Base-by-base conservation (phyloP, 495 filamentous ascomycete genomes). In the Neurospora sp. region DNA sequence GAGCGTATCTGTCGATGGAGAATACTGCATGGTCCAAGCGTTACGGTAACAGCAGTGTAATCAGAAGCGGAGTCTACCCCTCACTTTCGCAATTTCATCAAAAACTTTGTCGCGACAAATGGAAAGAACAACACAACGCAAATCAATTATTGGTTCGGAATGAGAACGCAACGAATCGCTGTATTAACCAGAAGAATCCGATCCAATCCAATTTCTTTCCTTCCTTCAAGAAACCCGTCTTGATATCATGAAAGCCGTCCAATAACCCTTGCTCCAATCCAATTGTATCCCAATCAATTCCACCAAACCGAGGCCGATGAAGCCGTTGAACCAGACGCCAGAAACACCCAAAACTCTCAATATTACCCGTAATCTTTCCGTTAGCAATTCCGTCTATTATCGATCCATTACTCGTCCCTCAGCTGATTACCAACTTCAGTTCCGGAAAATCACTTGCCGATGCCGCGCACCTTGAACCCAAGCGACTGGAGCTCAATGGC, bases 401-500 rank as follows among this genome's bases (percentile, higher is more conserved):
- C 48, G 31, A 59, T 66, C 54, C 54, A 66, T 66, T 66, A 66
- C 27, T 66, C 54, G 27, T 18, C 23, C 31, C 27, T n/a, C n/a
- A n/a, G n/a, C n/a, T 66, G 27, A 66, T 59, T 27, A 59, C 10
- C 20, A 54, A 54, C n/a, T 54, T 59, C 48, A 59, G 11, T 27
- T 54, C 9, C 4, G n/a, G 46, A 12, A 23, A 69, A 39, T 6
- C 75, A 76, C 54, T 80, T 80, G 66, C 79, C 79, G 40, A 79
- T 76, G 1, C 76, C 78, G 18, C 74, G 40, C 1, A 79, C 79
- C 72, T 72, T 73, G 70, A 81, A 81, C 0, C 79, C 79, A 0
- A 81, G 71, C 8, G 73, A 70, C 39, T 79, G 72, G 23, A 81
- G 78, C 70, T 79, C 78, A 8, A 73, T 20, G 5, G 44, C 46